Evolutionary conservation across 2,329 filamentous ascomycete genomes (phyloP).

Genomic region (Beauveria varroae): DNA sequence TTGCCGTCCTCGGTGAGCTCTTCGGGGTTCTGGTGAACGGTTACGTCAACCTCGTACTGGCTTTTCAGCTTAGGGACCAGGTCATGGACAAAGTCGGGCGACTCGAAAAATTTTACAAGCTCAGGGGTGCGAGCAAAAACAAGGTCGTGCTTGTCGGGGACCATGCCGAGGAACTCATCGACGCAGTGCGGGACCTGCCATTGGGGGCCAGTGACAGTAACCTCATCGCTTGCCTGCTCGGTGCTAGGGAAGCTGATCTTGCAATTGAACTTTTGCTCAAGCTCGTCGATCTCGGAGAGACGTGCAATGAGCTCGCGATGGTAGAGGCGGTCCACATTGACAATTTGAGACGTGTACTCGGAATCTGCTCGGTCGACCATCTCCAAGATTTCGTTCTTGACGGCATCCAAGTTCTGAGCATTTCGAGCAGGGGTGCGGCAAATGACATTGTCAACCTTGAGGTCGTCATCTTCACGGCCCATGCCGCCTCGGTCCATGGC

Average conservation of each 20-base stretch:
- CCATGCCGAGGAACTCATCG: conserved; percentile 95
- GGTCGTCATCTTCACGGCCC: conserved; percentile 93
- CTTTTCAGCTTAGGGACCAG: conserved; percentile 77
- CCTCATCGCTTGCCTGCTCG: conserved; percentile 91
- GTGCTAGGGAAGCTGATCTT: conserved; percentile 98
- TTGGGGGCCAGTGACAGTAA: conserved; percentile 91
- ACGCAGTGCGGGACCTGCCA: conserved; percentile 97
- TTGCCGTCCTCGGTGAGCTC: conserved; percentile 50
- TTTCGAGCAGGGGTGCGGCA: conserved; percentile 96
- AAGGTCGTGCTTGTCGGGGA: conserved; percentile 91
- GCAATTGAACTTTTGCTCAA: conserved; percentile 99
- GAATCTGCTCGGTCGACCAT: conserved; percentile 99
- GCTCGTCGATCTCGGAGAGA: conserved; percentile 80
- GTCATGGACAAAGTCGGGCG: conserved; percentile 71
- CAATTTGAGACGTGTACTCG: conserved; percentile 90
- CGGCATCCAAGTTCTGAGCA: conserved; percentile 89
- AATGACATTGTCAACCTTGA: conserved; percentile 98
- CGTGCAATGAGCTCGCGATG: conserved; percentile 89
- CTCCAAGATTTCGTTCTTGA: conserved; percentile 98
- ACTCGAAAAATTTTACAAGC: conserved; percentile 74
- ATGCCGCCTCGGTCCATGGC: conserved; percentile 94
- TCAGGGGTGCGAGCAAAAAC: conserved; percentile 70
- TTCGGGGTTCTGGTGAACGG: conserved; percentile 58
- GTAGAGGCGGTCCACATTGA: conserved; percentile 89
- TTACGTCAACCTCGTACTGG: conserved; percentile 86